Percentiles rank a stretch among this genome's conserved stretches.
Conservation (phyloP, 225 moss, liverwort and hornwort species). For the Anthoceros angustus region DNA sequence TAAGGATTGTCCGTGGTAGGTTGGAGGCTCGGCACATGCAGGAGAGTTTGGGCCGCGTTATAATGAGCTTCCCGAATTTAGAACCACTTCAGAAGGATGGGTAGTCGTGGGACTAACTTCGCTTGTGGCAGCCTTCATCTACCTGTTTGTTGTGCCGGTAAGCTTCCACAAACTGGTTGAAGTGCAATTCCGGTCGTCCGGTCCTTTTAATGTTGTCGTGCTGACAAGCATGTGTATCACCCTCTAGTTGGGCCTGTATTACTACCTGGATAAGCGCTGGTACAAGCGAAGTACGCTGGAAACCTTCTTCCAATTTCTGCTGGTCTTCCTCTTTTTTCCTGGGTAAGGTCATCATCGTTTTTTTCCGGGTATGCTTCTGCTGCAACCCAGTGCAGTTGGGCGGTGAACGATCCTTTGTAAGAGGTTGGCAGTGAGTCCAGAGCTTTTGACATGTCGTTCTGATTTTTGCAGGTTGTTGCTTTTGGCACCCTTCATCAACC, state of each 20-base stretch:
- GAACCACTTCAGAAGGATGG: constrained; percentile 27
- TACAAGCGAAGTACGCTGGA: constrained; percentile 56
- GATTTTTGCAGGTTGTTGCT: constrained; percentile 23
- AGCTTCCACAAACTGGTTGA: not conserved
- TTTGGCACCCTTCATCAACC: constrained; percentile 42
- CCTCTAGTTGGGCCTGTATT: constrained; percentile 32
- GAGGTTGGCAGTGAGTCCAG: not conserved
- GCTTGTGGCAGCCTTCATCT: constrained; percentile 26
- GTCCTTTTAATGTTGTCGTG: not conserved
- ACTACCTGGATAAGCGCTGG: constrained; percentile 75
- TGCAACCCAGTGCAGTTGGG: not conserved
- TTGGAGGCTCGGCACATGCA: constrained; percentile 13
- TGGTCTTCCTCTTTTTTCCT: constrained; percentile 91
- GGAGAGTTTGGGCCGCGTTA: not conserved
- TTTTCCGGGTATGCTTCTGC: not conserved
- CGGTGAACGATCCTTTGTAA: not conserved
- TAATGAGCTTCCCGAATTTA: constrained; percentile 8
- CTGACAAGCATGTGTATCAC: not conserved
- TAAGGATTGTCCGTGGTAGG: constrained; percentile 6
- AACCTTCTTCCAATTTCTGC: constrained; percentile 72
- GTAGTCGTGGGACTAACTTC: constrained; percentile 21
- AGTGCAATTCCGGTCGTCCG: not conserved
- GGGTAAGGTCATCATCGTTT: constrained; percentile 20
- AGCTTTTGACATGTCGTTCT: not conserved
- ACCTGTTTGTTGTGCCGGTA: constrained; percentile 54